phyloP scores from a whole-genome alignment of 352 stramenopile genomes.

The Globisporangium viniferum region DNA sequence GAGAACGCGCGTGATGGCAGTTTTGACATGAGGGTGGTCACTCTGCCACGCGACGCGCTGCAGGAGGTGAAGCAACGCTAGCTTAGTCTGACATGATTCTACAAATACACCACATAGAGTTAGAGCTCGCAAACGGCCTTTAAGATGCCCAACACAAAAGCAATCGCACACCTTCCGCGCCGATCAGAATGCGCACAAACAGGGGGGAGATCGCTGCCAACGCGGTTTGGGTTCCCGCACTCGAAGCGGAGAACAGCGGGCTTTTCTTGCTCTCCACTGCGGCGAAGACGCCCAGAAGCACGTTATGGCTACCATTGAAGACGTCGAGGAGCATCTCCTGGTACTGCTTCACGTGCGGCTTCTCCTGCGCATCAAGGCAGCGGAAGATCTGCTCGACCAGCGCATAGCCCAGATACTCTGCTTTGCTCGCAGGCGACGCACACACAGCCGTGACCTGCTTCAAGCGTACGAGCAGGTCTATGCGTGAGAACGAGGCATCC shows the following conservation, averaged over 20 bases:
- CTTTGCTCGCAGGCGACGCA: constrained; percentile 40
- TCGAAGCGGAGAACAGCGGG: constrained; percentile 6
- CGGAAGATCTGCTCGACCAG: constrained; percentile 32
- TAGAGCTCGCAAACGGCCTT: background rate
- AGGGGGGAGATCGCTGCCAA: constrained; percentile 31
- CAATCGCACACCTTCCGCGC: constrained; percentile 14
- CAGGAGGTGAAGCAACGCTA: constrained; percentile 35
- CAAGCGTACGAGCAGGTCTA: constrained; percentile 20
- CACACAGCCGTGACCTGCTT: constrained; percentile 45
- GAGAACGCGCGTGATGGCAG: constrained; percentile 19
- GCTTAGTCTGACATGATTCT: constrained; percentile 24
- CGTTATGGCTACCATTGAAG: constrained; percentile 35
- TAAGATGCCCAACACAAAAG: background rate
- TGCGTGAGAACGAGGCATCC: background rate
- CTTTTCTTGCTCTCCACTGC: constrained; percentile 26
- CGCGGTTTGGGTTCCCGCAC: background rate
- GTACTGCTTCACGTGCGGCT: background rate
- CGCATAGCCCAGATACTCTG: constrained; percentile 41
- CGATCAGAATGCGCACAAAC: constrained; percentile 34
- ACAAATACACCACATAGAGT: background rate
- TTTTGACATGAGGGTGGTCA: constrained; percentile 4
- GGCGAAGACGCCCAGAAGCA: constrained; percentile 39
- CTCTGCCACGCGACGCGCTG: constrained; percentile 39
- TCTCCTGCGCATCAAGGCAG: constrained; percentile 13
- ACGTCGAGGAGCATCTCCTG: constrained; percentile 29